These are phyloP conservation scores for Chalciporus chontae DNA, from an alignment of 768 basidiomycete species.

Conservation along the genomic window DNA sequence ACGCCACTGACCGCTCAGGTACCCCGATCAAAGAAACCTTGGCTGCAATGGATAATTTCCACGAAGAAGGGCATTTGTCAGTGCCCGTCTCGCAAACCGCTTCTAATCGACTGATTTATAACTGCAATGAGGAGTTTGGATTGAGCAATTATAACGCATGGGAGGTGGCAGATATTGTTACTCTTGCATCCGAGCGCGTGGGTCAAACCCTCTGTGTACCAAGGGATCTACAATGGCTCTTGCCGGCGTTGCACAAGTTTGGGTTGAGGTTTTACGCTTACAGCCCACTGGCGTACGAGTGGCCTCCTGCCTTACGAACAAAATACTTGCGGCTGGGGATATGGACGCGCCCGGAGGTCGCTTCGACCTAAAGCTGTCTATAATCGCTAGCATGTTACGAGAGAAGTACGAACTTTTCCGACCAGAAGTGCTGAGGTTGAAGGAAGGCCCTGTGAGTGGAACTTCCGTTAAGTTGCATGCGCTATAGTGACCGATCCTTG, in stretches of 20 bases:
- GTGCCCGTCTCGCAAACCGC: no score
- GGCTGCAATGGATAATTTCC: neutral
- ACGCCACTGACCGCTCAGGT: neutral
- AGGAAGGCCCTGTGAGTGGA: slow-evolving; percentile 3
- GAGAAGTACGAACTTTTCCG: slow-evolving; percentile 1
- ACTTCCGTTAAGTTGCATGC: neutral
- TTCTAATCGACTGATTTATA: neutral
- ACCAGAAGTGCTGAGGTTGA: slow-evolving; percentile 3
- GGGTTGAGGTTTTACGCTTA: slow-evolving; percentile 36
- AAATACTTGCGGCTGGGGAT: neutral
- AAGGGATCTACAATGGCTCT: slow-evolving; percentile 46
- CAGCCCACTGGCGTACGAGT: slow-evolving; percentile 6
- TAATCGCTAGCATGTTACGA: no score
- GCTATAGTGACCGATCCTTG: neutral
- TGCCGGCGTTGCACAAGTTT: slow-evolving; percentile 40
- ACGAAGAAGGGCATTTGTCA: neutral
- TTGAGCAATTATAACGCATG: slow-evolving; percentile 23
- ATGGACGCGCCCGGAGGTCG: neutral
- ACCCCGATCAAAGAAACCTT: neutral
- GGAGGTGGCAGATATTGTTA: slow-evolving; percentile 44
- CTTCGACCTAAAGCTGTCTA: neutral
- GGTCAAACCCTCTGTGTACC: slow-evolving; percentile 48
- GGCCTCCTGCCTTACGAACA: slow-evolving; percentile 1
- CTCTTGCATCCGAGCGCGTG: slow-evolving; percentile 41
- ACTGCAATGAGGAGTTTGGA: slow-evolving; percentile 12